These are phyloP conservation scores for Zygosaccharomyces lentus DNA, from an alignment of 805 yeast species.

Conservation along the genomic window DNA sequence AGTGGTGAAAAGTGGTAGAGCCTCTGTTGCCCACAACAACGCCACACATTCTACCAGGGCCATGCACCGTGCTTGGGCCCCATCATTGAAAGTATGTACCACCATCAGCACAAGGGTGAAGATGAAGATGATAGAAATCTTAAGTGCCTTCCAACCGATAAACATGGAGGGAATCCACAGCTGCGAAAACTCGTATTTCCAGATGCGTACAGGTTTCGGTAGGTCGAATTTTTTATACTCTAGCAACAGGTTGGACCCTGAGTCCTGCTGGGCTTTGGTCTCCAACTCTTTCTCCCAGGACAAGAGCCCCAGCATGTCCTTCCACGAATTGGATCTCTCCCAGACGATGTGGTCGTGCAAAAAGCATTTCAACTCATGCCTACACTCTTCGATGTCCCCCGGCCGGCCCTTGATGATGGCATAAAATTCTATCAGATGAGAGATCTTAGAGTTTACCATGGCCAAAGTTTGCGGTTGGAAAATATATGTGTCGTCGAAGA, in stretches of 20 bases:
- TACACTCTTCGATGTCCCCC: conserved; percentile 41
- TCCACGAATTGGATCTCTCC: conserved; percentile 96
- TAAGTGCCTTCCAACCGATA: conserved; percentile 45
- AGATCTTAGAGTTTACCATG: conserved; percentile 50
- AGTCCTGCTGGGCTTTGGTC: conserved; percentile 3
- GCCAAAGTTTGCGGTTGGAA: conserved; percentile 49
- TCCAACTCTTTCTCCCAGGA: conserved; percentile 42
- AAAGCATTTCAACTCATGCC: conserved; percentile 52
- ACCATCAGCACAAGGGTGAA: conserved; percentile 53
- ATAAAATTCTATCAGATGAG: conserved; percentile 49
- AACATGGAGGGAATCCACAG: conserved; percentile 46
- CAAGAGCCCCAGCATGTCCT: conserved; percentile 82
- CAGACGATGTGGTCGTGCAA: conserved; percentile 90
- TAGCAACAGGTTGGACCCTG: conserved; percentile 26
- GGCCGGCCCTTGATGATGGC: conserved; percentile 43
- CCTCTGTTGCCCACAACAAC: conserved; percentile 91
- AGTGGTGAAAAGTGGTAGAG: conserved; percentile 89
- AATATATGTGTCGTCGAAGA: conserved; percentile 48
- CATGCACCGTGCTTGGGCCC: conserved; percentile 58
- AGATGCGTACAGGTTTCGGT: conserved; percentile 31
- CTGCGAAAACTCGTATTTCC: conserved; percentile 28
- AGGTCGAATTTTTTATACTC: conserved; percentile 34
- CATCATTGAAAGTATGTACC: conserved; percentile 59
- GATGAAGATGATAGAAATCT: conserved; percentile 45
- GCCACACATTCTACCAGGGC: conserved; percentile 62